A percentile compares a stretch with the other conserved stretches of the same genome.
phyloP scores from a whole-genome alignment of 2,329 filamentous ascomycete species.

The Hawksworthiomyces lignivorus region DNA sequence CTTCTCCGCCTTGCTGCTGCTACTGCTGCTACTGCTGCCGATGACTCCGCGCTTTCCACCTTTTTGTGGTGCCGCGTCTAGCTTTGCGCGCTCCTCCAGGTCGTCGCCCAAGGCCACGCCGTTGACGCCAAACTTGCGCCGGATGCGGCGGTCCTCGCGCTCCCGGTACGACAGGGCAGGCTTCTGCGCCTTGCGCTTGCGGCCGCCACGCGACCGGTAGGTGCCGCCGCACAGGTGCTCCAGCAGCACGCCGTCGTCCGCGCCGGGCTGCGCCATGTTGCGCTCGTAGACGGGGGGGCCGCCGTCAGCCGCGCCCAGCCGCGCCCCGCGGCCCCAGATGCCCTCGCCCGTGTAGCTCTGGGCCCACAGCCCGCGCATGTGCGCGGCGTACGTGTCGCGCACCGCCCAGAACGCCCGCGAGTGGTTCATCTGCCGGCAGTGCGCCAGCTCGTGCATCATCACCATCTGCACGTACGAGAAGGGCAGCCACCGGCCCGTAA shows the following conservation, averaged over 20 bases:
- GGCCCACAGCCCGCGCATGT: constrained; percentile 64
- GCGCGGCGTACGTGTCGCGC: constrained; percentile 61
- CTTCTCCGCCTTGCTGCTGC: constrained; percentile 1
- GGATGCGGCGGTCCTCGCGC: constrained; percentile 61
- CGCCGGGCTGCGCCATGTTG: constrained; percentile 40
- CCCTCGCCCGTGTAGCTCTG: constrained; percentile 72
- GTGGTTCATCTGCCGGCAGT: constrained; percentile 91
- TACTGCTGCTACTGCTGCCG: background rate
- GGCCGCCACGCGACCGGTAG: constrained; percentile 50
- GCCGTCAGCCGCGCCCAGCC: constrained; percentile 46
- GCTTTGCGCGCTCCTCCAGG: constrained; percentile 52
- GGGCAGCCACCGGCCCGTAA: constrained; percentile 63
- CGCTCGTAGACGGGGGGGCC: constrained; percentile 34
- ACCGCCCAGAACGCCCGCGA: constrained; percentile 73
- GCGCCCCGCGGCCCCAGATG: constrained; percentile 68
- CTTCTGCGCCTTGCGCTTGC: constrained; percentile 47
- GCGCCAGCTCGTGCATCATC: constrained; percentile 88
- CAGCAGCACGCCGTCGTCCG: constrained; percentile 35
- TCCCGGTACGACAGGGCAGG: constrained; percentile 57
- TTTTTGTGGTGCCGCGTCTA: constrained; percentile 38
- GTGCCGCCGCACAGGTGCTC: constrained; percentile 77
- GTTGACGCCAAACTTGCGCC: constrained; percentile 68
- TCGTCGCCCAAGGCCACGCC: constrained; percentile 65
- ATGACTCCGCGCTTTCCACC: constrained; percentile 2
- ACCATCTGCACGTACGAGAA: constrained; percentile 86